Base-by-base conservation (phyloP, 352 stramenopile genomes). In the Phytophthora agathidicida region DNA sequence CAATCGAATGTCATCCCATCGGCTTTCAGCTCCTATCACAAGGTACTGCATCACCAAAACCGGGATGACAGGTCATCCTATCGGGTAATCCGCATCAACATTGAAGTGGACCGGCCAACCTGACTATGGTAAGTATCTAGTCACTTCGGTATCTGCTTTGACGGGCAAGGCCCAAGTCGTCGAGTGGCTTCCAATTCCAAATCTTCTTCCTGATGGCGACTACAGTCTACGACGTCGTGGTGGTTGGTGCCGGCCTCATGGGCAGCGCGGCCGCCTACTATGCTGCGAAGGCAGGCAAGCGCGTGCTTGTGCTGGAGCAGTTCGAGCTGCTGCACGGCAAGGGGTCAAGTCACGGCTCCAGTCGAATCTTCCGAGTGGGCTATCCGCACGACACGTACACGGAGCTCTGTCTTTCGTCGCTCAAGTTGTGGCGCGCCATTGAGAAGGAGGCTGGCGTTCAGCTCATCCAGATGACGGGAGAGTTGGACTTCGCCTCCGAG, bases 371-470 rank as follows among this genome's bases (percentile, higher is more conserved):
- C 63, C 81, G 86, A n/a, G 73, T 90, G 16, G 88, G 80, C 9
- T 96, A 96, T 53, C 75, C 81, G 35, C 75, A 88, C 44, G 64
- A 68, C 23, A 58, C 66, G 24, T 95, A 95, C 77, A 87, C 89
- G 14, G 69, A 73, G 28, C 73, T 91, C 49, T 85, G 87, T 54
- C 57, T 89, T 28, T 62, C 73, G 30, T 88, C 77, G 23, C 72
- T 89, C 7, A 41, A 69, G n/a, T 59, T 85, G 64, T 91, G 81
- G 77, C 67, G 64, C n/a, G 64, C 65, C 31, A 74, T 89, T 37
- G 78, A 82, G 51, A 54, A 71, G 24, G 48, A 68, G 14, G 61
- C 57, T 4, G 71, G 49, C 28, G 57, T 73, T 14, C 48, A 69
- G 38, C 60, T 88, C 23, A 73, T 91, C 17, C 60, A 81, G 27